A percentile compares a stretch with the other conserved stretches of the same genome.
These are phyloP conservation scores for Penicillium sp. DNA, from an alignment of 2,329 filamentous ascomycete genomes.

Conservation along the genomic window DNA sequence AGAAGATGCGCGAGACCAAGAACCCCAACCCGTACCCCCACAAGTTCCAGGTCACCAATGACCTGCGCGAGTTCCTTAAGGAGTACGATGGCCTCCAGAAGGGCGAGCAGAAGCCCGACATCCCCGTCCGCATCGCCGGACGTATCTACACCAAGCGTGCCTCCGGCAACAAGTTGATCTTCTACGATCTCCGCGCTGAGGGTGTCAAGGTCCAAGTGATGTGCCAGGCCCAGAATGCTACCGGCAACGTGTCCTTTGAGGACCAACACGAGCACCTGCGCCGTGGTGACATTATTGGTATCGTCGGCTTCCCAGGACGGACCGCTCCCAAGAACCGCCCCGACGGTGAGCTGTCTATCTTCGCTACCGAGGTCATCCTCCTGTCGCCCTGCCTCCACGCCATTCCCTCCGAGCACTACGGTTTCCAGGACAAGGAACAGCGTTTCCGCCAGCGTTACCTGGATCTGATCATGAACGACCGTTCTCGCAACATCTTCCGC, in stretches of 20 bases:
- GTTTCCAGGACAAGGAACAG: slow-evolving; percentile 93
- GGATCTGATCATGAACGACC: slow-evolving; percentile 95
- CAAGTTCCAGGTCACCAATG: slow-evolving; percentile 84
- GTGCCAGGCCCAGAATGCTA: slow-evolving; percentile 79
- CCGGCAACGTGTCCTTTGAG: slow-evolving; percentile 69
- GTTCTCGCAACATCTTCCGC: slow-evolving; percentile 76
- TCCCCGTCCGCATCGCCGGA: slow-evolving; percentile 73
- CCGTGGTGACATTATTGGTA: slow-evolving; percentile 88
- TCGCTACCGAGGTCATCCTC: slow-evolving; percentile 80
- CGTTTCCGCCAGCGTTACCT: slow-evolving; percentile 91
- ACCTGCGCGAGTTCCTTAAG: slow-evolving; percentile 74
- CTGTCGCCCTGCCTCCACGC: slow-evolving; percentile 89
- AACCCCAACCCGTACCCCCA: slow-evolving; percentile 86
- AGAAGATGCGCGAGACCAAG: slow-evolving; percentile 70
- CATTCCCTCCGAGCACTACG: slow-evolving; percentile 80
- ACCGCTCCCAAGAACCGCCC: slow-evolving; percentile 86
- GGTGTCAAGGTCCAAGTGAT: slow-evolving; percentile 84
- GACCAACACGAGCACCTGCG: slow-evolving; percentile 86
- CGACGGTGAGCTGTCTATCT: slow-evolving; percentile 90
- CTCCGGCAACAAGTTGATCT: slow-evolving; percentile 79
- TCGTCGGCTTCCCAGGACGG: slow-evolving; percentile 77
- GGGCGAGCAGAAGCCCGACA: slow-evolving; percentile 76
- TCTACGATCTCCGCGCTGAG: slow-evolving; percentile 81
- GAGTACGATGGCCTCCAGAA: slow-evolving; percentile 78
- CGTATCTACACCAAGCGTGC: slow-evolving; percentile 86